Conservation (phyloP, 2,329 filamentous ascomycete genomes). For the Apiospora saccharicola region DNA sequence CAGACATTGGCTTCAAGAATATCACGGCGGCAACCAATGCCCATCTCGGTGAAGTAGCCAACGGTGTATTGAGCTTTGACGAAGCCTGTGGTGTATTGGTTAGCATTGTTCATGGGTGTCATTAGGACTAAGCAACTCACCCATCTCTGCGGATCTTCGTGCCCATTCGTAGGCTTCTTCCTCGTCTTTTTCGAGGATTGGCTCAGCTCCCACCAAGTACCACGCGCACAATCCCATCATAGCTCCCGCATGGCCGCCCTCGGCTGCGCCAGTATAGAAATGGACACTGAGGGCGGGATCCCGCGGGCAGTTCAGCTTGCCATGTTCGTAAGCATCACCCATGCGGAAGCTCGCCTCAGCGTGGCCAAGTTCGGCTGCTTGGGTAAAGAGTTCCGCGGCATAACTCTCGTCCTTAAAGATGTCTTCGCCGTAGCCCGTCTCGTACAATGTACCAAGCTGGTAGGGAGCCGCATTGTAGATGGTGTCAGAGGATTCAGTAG, state of each 20-base stretch:
- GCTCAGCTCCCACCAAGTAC: constrained; percentile 96
- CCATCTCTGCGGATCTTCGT: constrained; percentile 81
- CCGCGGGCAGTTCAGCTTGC: constrained; percentile 82
- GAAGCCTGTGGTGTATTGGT: constrained; percentile 55
- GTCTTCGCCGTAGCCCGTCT: constrained; percentile 92
- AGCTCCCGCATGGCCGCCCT: constrained; percentile 80
- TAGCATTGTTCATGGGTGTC: neutral
- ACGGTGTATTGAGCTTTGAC: constrained; percentile 89
- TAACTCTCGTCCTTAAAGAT: constrained; percentile 91
- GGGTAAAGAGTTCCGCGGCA: constrained; percentile 91
- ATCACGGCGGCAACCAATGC: constrained; percentile 92
- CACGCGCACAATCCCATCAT: constrained; percentile 99
- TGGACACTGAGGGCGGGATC: constrained; percentile 95
- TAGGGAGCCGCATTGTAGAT: constrained; percentile 96
- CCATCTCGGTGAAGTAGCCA: constrained; percentile 98
- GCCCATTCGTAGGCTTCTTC: constrained; percentile 98
- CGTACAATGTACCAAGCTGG: constrained; percentile 86
- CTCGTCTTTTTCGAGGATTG: constrained; percentile 92
- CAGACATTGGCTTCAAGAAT: constrained; percentile 97
- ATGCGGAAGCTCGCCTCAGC: constrained; percentile 85
- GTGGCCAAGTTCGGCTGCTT: constrained; percentile 91
- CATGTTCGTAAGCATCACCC: constrained; percentile 97
- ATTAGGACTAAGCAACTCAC: constrained; percentile 58
- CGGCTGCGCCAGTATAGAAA: constrained; percentile 94
- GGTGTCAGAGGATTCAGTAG: constrained; percentile 84